A percentile compares a stretch with the other conserved stretches of the same genome.
Conservation (phyloP, 139 green algal genomes). For the Nannochloris sp. region DNA sequence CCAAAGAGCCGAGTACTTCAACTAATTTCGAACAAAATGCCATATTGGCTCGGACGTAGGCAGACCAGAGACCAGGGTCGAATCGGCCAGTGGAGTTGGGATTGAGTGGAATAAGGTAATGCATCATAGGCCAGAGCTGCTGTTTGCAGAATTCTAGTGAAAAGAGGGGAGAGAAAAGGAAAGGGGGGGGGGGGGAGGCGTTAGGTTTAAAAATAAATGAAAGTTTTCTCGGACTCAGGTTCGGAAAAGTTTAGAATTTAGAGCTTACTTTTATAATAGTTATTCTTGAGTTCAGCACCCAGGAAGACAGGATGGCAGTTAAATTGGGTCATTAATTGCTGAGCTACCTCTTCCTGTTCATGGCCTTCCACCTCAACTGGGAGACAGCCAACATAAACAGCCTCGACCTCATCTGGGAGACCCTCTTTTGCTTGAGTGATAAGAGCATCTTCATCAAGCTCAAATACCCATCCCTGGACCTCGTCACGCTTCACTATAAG, state of each 20-base stretch:
- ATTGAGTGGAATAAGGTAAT: constrained; percentile 91
- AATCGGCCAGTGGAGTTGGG: constrained; percentile 68
- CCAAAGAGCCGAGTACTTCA: constrained; percentile 55
- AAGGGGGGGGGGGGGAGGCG: neutral
- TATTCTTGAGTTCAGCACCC: constrained; percentile 69
- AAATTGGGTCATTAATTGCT: constrained; percentile 63
- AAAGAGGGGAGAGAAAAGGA: neutral
- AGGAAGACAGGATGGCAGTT: constrained; percentile 91
- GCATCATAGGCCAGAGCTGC: constrained; percentile 96
- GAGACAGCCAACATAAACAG: constrained; percentile 76
- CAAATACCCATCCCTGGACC: constrained; percentile 70
- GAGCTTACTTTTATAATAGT: constrained; percentile 88
- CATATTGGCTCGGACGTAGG: constrained; percentile 97
- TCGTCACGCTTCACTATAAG: constrained; percentile 46
- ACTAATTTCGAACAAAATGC: constrained; percentile 75
- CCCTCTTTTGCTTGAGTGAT: constrained; percentile 85
- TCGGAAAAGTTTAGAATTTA: neutral
- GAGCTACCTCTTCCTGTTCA: constrained; percentile 71
- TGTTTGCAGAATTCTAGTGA: constrained; percentile 97
- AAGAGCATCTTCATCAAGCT: constrained; percentile 92
- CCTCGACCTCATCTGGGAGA: constrained; percentile 57
- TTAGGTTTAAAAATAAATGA: neutral
- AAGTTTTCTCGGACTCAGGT: no score
- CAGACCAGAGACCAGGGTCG: constrained; percentile 83
- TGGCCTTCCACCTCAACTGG: constrained; percentile 65